A percentile compares a stretch with the other conserved stretches of the same genome.
phyloP scores from a whole-genome alignment of 768 basidiomycete genomes.

The Sarcodon aspratus region DNA sequence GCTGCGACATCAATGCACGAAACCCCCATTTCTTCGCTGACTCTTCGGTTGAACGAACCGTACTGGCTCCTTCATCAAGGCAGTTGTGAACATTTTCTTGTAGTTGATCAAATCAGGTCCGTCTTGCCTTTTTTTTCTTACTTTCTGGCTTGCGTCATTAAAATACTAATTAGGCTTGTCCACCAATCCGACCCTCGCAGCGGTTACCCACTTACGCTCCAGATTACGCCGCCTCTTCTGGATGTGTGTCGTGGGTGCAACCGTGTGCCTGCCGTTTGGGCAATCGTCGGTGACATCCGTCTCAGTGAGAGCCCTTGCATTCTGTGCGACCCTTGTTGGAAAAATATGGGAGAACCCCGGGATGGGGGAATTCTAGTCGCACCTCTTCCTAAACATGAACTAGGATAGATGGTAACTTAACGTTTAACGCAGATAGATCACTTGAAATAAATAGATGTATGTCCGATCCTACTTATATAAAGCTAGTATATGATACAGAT shows the following conservation, averaged over 20 bases:
- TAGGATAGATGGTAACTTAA: constrained; percentile 24
- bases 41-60: constrained; percentile 57
- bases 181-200: constrained; percentile 45
- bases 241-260: constrained; percentile 60
- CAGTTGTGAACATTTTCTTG: constrained; percentile 72
- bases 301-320: constrained; percentile 72
- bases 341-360: constrained; percentile 45
- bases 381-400: constrained; percentile 35
- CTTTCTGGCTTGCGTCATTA: not conserved
- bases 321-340: constrained; percentile 68
- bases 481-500: too few relatives aligned
- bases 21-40: constrained; percentile 40
- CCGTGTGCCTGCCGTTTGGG: constrained; percentile 58
- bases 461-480: too few relatives aligned
- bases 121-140: constrained; percentile 2
- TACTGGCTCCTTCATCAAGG: constrained; percentile 79
- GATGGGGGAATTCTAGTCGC: constrained; percentile 33
- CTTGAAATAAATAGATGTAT: too few relatives aligned
- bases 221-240: constrained; percentile 48
- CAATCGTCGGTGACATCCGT: constrained; percentile 60
- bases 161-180: constrained; percentile 31
- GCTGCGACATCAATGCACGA: constrained; percentile 34
- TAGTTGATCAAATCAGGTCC: constrained; percentile 65
- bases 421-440: not conserved
- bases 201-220: constrained; percentile 59